A percentile compares a stretch with the other conserved stretches of the same genome.
Conservation (phyloP, 345 rosid species). For the Gossypium ekmanianum region DNA sequence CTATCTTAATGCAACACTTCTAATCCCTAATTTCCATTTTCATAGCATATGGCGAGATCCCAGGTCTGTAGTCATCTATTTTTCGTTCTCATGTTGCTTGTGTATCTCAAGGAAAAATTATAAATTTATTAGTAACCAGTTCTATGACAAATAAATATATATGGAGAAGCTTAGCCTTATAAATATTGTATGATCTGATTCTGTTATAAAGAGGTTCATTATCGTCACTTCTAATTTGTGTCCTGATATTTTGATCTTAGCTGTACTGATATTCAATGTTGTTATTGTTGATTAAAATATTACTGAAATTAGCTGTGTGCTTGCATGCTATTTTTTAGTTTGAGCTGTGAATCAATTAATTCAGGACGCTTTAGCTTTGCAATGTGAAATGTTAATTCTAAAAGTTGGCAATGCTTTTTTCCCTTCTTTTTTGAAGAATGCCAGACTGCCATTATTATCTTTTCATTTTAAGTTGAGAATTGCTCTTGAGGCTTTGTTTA, state of each 20-base stretch:
- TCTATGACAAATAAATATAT: neutral
- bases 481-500: neutral
- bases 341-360: too few species aligned
- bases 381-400: neutral
- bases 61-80: constrained; percentile 50
- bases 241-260: neutral
- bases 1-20: constrained; percentile 92
- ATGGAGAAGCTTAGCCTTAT: neutral
- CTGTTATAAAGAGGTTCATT: neutral
- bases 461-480: neutral
- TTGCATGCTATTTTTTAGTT: neutral
- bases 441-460: neutral
- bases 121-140: neutral
- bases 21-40: constrained; percentile 92
- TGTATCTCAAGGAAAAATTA: neutral
- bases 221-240: neutral
- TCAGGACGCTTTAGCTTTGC: too few species aligned
- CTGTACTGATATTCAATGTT: too few species aligned
- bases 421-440: neutral
- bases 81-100: neutral
- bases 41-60: constrained; percentile 99
- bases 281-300: neutral
- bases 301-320: neutral
- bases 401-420: neutral
- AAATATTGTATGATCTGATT: neutral